phyloP scores from a whole-genome alignment of 495 filamentous ascomycete genomes.

The Rhypophila decipiens region DNA sequence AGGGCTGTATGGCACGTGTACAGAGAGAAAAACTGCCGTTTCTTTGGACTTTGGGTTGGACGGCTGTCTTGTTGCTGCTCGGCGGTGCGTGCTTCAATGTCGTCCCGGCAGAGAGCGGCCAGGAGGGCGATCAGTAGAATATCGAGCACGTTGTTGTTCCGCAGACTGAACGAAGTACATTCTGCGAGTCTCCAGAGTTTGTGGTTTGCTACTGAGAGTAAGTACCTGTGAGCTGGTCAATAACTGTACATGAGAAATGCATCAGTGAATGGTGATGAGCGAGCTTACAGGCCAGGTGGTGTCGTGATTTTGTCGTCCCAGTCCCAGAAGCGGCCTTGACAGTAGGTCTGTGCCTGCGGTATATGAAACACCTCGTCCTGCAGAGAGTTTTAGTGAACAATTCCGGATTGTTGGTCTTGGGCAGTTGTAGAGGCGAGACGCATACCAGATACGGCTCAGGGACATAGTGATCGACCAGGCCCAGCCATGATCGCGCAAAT shows the following conservation, averaged over 20 bases:
- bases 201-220: slow-evolving; percentile 42
- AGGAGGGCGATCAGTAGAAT: slow-evolving; percentile 31
- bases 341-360: slow-evolving; percentile 84
- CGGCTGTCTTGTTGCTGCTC: slow-evolving; percentile 3
- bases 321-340: slow-evolving; percentile 58
- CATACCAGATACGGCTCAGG: slow-evolving; percentile 77
- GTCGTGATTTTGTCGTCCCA: slow-evolving; percentile 99
- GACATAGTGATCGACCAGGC: slow-evolving; percentile 42
- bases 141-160: slow-evolving; percentile 45
- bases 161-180: slow-evolving; percentile 44
- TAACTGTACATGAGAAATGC: not conserved
- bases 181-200: slow-evolving; percentile 17
- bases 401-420: not conserved
- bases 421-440: not conserved
- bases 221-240: slow-evolving; percentile 33
- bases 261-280: not conserved
- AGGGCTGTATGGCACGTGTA: slow-evolving; percentile 56
- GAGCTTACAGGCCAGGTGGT: slow-evolving; percentile 74
- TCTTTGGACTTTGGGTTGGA: too few species aligned
- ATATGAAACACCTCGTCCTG: slow-evolving; percentile 96
- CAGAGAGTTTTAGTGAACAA: not conserved
- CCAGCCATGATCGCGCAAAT: slow-evolving; percentile 23
- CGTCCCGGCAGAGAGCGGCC: slow-evolving; percentile 24
- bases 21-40: slow-evolving; percentile 6
- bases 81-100: slow-evolving; percentile 20